These are phyloP conservation scores for Lophiostoma macrostomum DNA, from an alignment of 495 filamentous ascomycete species.

Conservation along the genomic window DNA sequence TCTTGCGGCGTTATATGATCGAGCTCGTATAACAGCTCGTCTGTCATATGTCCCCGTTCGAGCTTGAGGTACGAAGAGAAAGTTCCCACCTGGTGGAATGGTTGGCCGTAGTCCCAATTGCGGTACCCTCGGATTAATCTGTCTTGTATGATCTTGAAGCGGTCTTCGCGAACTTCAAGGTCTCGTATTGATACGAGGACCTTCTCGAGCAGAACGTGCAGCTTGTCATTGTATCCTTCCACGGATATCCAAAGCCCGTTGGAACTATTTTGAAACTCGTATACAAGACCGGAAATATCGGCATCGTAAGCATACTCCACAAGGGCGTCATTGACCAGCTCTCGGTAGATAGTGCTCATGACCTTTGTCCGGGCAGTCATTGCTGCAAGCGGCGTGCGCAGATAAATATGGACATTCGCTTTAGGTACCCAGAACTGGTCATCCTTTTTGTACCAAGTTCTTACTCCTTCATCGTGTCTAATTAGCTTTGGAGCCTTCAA, in stretches of 20 bases:
- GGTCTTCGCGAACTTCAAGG: conserved; percentile 73
- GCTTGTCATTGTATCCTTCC: conserved; percentile 93
- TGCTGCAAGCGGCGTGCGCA: conserved; percentile 74
- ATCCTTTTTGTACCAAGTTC: conserved; percentile 99
- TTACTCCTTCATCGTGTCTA: conserved; percentile 74
- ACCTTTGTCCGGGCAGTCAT: conserved; percentile 74
- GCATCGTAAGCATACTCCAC: conserved; percentile 97
- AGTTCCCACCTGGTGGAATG: conserved; percentile 87
- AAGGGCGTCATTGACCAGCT: conserved; percentile 83
- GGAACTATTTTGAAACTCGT: conserved; percentile 65
- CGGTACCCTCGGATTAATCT: conserved; percentile 67
- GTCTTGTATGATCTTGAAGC: conserved; percentile 92
- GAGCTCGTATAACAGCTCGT: conserved; percentile 76
- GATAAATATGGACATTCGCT: conserved; percentile 74
- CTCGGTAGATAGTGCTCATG: conserved; percentile 77
- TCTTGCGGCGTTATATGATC: conserved; percentile 69
- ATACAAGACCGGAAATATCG: conserved; percentile 87
- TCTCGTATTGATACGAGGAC: conserved; percentile 84
- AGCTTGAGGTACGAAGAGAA: conserved; percentile 74
- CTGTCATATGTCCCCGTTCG: conserved; percentile 75
- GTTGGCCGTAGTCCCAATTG: conserved; percentile 83
- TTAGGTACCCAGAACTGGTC: conserved; percentile 99
- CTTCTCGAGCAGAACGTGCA: conserved; percentile 86
- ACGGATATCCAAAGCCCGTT: conserved; percentile 77
- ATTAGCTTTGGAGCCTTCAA: conserved; percentile 76